Percentiles rank a stretch among this genome's conserved stretches.
These are phyloP conservation scores for Silene noctiflora DNA, from an alignment of 179 eudicot genomes.

Conservation along the genomic window DNA sequence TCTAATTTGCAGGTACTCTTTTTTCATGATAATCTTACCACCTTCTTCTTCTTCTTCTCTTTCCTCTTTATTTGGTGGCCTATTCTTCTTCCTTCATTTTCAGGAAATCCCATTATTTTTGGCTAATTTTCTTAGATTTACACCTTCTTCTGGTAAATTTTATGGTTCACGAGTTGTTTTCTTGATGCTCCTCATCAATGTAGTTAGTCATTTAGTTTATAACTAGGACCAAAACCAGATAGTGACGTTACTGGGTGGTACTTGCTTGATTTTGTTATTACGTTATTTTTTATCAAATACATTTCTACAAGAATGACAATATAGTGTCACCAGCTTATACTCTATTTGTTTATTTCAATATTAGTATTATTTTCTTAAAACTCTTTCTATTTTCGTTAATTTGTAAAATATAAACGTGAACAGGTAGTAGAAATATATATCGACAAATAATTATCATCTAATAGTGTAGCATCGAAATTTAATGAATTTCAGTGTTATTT, in stretches of 20 bases:
- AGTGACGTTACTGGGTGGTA: background rate
- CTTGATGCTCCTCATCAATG: slow-evolving; percentile 1
- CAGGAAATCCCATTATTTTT: background rate
- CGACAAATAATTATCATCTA: too few relatives aligned
- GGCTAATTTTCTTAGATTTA: slow-evolving; percentile 6
- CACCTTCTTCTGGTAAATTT: slow-evolving; percentile 1
- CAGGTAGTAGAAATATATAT: too few relatives aligned
- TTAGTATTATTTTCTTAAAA: too few relatives aligned
- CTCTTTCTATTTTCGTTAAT: too few relatives aligned
- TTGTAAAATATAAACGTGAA: too few relatives aligned
- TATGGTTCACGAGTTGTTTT: slow-evolving; percentile 4
- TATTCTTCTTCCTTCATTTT: background rate
- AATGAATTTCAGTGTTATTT: too few relatives aligned
- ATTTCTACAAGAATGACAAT: background rate
- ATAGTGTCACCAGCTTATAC: too few relatives aligned
- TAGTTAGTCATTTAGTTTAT: background rate
- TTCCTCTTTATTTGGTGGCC: background rate
- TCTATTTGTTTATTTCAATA: too few relatives aligned
- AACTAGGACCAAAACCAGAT: background rate
- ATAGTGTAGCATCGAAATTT: too few relatives aligned
- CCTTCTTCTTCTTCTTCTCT: slow-evolving; percentile 13
- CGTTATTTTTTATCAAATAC: background rate
- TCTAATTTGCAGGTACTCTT: slow-evolving; percentile 34
- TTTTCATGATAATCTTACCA: slow-evolving; percentile 36
- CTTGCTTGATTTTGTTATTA: background rate